These are phyloP conservation scores for Candida parachauliodes DNA, from an alignment of 805 yeast genomes.

Conservation along the genomic window DNA sequence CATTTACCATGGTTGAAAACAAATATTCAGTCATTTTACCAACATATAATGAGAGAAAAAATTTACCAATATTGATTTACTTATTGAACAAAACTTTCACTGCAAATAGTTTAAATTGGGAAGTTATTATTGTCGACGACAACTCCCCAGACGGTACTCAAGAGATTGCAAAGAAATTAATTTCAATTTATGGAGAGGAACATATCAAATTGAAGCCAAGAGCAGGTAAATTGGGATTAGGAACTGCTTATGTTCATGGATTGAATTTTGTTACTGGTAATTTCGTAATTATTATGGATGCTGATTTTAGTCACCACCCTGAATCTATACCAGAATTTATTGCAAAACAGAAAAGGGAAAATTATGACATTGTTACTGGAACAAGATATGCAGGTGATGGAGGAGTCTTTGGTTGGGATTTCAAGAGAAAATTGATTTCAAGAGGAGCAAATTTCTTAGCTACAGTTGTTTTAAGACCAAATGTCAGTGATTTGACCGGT, in stretches of 20 bases:
- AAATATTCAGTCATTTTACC: slow-evolving; percentile 76
- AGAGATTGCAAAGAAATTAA: slow-evolving; percentile 60
- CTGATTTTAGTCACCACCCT: slow-evolving; percentile 81
- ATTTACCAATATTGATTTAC: slow-evolving; percentile 64
- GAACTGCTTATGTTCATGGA: slow-evolving; percentile 80
- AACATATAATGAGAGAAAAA: slow-evolving; percentile 69
- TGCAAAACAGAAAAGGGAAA: slow-evolving; percentile 50
- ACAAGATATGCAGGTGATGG: slow-evolving; percentile 80
- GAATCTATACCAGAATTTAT: slow-evolving; percentile 75
- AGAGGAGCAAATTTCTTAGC: slow-evolving; percentile 82
- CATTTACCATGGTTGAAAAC: slow-evolving; percentile 17
- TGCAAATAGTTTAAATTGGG: slow-evolving; percentile 62
- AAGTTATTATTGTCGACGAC: slow-evolving; percentile 73
- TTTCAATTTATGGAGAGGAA: slow-evolving; percentile 53
- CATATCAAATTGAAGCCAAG: slow-evolving; percentile 66
- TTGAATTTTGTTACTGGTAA: slow-evolving; percentile 67
- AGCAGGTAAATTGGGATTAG: slow-evolving; percentile 74
- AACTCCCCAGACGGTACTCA: slow-evolving; percentile 82
- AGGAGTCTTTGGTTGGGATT: slow-evolving; percentile 82
- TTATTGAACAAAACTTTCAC: slow-evolving; percentile 65
- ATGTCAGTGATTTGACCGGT: slow-evolving; percentile 73
- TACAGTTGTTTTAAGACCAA: slow-evolving; percentile 64
- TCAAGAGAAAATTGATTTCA: slow-evolving; percentile 71
- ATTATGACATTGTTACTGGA: slow-evolving; percentile 53
- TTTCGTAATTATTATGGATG: slow-evolving; percentile 79